Percentiles rank a stretch among this genome's conserved stretches.
These are phyloP conservation scores for Plectosphaerella sp. DNA, from an alignment of 2,329 filamentous ascomycete genomes.

Conservation along the genomic window DNA sequence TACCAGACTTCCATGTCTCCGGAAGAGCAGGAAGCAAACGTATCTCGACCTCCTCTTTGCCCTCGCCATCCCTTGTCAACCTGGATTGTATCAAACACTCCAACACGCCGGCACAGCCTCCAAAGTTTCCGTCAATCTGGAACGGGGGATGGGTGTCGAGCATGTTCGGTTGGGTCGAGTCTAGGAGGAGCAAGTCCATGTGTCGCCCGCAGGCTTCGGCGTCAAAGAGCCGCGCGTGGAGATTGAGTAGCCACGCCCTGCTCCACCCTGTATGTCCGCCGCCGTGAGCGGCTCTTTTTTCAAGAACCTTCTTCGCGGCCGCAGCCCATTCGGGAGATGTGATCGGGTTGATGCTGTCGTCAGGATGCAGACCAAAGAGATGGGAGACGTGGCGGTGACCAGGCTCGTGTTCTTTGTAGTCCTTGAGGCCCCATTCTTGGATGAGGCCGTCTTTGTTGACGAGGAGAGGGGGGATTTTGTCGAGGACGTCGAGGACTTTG, in stretches of 20 bases:
- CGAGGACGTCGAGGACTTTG: slow-evolving; percentile 1
- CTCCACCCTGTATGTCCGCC: slow-evolving; percentile 46
- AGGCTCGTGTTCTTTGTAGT: slow-evolving; percentile 34
- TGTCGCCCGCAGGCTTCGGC: slow-evolving; percentile 18
- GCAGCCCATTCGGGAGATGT: slow-evolving; percentile 12
- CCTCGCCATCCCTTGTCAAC: background rate
- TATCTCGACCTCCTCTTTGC: slow-evolving; percentile 1
- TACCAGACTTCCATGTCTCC: slow-evolving; percentile 1
- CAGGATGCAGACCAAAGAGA: slow-evolving; percentile 41
- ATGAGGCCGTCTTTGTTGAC: slow-evolving; percentile 24
- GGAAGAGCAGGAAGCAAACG: slow-evolving; percentile 7
- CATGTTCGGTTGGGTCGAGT: slow-evolving; percentile 9
- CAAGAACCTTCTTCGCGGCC: slow-evolving; percentile 22
- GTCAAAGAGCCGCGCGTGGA: slow-evolving; percentile 37
- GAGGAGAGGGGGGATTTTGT: slow-evolving; percentile 14
- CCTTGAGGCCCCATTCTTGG: slow-evolving; percentile 38
- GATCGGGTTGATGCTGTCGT: slow-evolving; percentile 20
- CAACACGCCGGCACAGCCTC: slow-evolving; percentile 34
- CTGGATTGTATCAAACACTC: slow-evolving; percentile 9
- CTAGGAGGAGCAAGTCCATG: slow-evolving; percentile 8
- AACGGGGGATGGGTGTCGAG: slow-evolving; percentile 26
- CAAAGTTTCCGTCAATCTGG: slow-evolving; percentile 48
- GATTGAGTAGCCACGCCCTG: slow-evolving; percentile 40
- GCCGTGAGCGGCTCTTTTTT: slow-evolving; percentile 22
- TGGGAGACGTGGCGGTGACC: slow-evolving; percentile 48